Evolutionary conservation across 1,284 basidiomycete genomes (phyloP).

Genomic region (Salmacisia buchloeana): DNA sequence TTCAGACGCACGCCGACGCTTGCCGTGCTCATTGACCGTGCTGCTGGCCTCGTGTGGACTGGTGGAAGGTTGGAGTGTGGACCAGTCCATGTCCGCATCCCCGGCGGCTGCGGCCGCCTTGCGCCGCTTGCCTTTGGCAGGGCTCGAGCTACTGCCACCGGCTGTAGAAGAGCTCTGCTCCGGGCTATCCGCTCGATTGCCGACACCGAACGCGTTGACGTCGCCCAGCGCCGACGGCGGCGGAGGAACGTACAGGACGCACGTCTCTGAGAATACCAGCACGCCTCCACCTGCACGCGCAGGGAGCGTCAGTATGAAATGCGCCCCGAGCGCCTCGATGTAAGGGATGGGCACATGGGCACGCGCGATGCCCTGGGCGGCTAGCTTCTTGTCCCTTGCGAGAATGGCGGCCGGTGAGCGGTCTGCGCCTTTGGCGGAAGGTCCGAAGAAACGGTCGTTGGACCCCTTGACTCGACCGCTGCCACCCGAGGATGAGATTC

Average conservation of each 20-base stretch:
- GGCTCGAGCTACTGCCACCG: background rate
- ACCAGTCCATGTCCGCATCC: conserved; percentile 12
- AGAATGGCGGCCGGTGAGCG: conserved; percentile 16
- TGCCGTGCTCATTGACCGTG: conserved; percentile 31
- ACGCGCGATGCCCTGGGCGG: conserved; percentile 23
- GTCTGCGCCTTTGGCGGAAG: conserved; percentile 29
- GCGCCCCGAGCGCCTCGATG: conserved; percentile 37
- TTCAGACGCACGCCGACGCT: conserved; percentile 27
- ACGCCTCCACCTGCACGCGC: conserved; percentile 38
- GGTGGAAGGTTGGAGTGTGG: conserved; percentile 7
- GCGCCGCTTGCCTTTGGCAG: conserved; percentile 26
- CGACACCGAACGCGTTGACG: background rate
- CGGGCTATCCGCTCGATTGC: too few species aligned
- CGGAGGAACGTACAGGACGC: conserved; percentile 36
- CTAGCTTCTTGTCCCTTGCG: conserved; percentile 28
- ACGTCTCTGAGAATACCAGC: conserved; percentile 38
- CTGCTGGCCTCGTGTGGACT: background rate
- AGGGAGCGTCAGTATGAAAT: conserved; percentile 31
- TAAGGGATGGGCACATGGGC: conserved; percentile 43
- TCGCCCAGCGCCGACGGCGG: conserved; percentile 12
- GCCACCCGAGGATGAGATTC: too few species aligned
- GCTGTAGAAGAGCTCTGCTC: conserved; percentile 8
- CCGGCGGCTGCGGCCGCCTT: conserved; percentile 26
- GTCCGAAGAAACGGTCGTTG: conserved; percentile 22
- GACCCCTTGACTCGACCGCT: background rate